Evolutionary conservation across 140 eudicot genomes (phyloP).

Genomic region (Flaveria floridana): DNA sequence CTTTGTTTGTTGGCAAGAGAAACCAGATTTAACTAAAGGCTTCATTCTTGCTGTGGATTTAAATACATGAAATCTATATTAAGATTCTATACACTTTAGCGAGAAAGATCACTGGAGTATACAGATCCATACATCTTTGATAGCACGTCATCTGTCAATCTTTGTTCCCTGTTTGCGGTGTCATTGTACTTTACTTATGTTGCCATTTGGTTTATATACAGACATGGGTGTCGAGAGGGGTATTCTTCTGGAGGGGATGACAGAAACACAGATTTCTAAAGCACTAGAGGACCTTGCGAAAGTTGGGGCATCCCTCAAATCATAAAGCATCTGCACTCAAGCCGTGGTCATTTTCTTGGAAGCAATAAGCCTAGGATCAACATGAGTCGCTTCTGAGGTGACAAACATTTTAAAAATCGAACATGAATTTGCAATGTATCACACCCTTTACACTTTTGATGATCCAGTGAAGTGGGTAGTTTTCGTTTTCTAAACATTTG

Average conservation of each 20-base stretch:
- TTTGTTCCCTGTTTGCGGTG: background rate
- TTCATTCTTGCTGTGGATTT: slow-evolving; percentile 19
- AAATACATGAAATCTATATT: background rate
- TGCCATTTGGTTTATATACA: slow-evolving; percentile 34
- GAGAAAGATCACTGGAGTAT: slow-evolving; percentile 1
- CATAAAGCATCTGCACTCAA: slow-evolving; percentile 38
- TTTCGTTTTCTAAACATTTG: background rate
- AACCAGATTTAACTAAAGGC: background rate
- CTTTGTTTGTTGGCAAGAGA: slow-evolving; percentile 3
- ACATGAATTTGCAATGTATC: slow-evolving; percentile 24
- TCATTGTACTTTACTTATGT: slow-evolving; percentile 4
- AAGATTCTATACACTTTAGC: slow-evolving; percentile 1
- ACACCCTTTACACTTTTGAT: slow-evolving; percentile 1
- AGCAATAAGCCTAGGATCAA: slow-evolving; percentile 27
- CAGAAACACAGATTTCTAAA: slow-evolving; percentile 69
- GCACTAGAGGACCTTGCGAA: slow-evolving; percentile 76
- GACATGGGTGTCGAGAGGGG: slow-evolving; percentile 93
- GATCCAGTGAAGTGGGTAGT: slow-evolving; percentile 13
- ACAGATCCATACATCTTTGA: background rate
- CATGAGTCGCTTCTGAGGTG: slow-evolving; percentile 4
- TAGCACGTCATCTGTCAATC: background rate
- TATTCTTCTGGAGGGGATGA: slow-evolving; percentile 77
- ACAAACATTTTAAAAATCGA: slow-evolving; percentile 15
- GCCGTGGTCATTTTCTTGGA: slow-evolving; percentile 7
- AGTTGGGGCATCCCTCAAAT: slow-evolving; percentile 57